Conservation (phyloP, 805 yeast genomes). For the Starmerella gropengiesseri region DNA sequence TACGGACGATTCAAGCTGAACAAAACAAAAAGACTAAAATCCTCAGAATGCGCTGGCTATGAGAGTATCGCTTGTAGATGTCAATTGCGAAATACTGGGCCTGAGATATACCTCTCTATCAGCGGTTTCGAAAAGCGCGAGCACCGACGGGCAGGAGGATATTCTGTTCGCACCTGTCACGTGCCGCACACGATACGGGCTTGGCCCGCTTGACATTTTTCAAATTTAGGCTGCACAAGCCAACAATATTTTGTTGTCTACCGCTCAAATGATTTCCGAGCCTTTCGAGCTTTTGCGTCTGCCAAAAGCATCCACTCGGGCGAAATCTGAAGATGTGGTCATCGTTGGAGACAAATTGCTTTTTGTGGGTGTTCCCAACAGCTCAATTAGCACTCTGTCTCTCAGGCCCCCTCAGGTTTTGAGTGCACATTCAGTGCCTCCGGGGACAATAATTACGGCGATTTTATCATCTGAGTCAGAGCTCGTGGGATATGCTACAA, state of each 20-base stretch:
- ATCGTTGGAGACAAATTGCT: conserved; percentile 11
- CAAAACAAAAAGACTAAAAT: too few relatives aligned
- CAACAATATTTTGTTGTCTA: not conserved
- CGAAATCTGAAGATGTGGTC: conserved; percentile 2
- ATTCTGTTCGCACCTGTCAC: too few relatives aligned
- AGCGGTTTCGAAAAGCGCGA: too few relatives aligned
- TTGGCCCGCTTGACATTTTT: not conserved
- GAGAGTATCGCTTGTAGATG: too few relatives aligned
- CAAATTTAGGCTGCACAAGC: not conserved
- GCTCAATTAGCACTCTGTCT: conserved; percentile 25
- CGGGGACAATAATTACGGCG: conserved; percentile 26
- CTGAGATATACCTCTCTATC: too few relatives aligned
- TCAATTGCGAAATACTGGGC: too few relatives aligned
- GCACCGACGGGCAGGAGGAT: too few relatives aligned
- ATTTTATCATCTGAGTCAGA: conserved; percentile 10
- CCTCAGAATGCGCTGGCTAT: too few relatives aligned
- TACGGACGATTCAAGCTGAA: too few relatives aligned
- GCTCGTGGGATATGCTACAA: conserved; percentile 22
- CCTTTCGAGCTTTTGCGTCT: conserved; percentile 24
- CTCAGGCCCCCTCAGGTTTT: conserved; percentile 29
- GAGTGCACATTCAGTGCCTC: conserved; percentile 29
- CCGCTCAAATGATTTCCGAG: conserved; percentile 20
- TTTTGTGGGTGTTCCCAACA: conserved; percentile 28
- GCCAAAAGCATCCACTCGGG: conserved; percentile 17
- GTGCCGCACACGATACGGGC: too few relatives aligned